Percentiles rank a stretch among this genome's conserved stretches.
Evolutionary conservation across 129 eudicot species (phyloP).

Genomic region (Saposhnikovia divaricata): DNA sequence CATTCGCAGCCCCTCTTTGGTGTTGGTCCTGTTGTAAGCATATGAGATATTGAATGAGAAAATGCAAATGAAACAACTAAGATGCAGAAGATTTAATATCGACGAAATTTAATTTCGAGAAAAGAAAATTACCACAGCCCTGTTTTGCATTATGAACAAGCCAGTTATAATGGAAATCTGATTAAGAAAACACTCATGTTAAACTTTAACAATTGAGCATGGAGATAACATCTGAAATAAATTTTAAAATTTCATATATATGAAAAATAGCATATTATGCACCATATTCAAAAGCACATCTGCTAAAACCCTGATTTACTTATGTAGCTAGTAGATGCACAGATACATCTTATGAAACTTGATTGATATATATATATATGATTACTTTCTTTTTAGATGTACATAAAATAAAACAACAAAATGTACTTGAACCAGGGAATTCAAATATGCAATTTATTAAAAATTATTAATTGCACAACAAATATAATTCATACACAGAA

Average conservation of each 20-base stretch:
- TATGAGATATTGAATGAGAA: not conserved
- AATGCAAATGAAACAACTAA: not conserved
- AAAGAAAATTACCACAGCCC: constrained; percentile 56
- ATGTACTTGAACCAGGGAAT: not conserved
- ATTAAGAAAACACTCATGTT: not conserved
- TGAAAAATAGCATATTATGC: not conserved
- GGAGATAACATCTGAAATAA: not conserved
- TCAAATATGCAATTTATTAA: not conserved
- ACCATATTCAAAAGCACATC: not conserved
- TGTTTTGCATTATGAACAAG: constrained; percentile 65
- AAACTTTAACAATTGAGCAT: not conserved
- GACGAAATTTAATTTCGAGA: not conserved
- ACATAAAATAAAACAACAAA: not conserved
- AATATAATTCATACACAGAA: not conserved
- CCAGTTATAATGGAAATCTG: constrained; percentile 57
- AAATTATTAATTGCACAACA: not conserved
- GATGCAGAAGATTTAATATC: not conserved
- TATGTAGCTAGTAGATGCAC: not conserved
- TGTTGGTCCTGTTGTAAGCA: constrained; percentile 48
- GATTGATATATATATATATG: not conserved
- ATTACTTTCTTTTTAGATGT: not conserved
- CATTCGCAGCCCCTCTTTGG: constrained; percentile 95
- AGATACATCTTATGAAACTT: too few relatives aligned
- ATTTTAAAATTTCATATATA: not conserved
- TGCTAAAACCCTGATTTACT: not conserved